Evolutionary conservation across 2,329 filamentous ascomycete species (phyloP), one percentile per base, ranked within the genome.

Genomic region (Aphanoascus verrucosus): DNA sequence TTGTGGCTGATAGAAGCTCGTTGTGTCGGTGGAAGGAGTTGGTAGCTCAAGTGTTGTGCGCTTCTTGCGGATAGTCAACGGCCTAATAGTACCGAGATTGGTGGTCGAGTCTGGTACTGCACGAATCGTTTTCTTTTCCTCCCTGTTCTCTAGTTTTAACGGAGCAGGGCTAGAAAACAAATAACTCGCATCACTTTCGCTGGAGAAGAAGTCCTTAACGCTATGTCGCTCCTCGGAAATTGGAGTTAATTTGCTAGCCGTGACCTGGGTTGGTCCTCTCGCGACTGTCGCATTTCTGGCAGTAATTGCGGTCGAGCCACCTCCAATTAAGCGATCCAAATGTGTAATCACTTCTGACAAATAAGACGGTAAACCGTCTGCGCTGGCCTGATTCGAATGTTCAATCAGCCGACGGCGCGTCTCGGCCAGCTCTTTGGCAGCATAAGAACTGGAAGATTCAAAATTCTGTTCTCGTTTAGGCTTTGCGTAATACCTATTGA

Each of bases 311-410:
- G 60, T 57, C 47, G 57, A 46, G 23, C 63, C 60, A n/a, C 74
- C 73, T 47, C 75, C 67, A 57, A 82, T 79, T 23, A 82, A 67
- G 15, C 74, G 73, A 64, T 83, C 79, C 11, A 83, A 71, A 57
- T 82, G 76, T 7, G 74, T 74, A 44, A 85, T 77, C 20, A 85
- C 76, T 45, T 81, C 77, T 32, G 79, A 74, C 41, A 83, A 72
- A 55, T 81, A 77, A 3, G 71, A 69, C 15, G 57, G 76, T 66
- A 67, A 70, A 64, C 61, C 73, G 59, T 61, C 70, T 60, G 61
- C 73, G 61, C 62, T 73, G 14, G 66, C 74, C 46, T 68, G 65
- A 20, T 68, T 72, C 19, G 73, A 72, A 49, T 76, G 73, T 52
- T 75, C 73, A 34, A 79, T 74, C 31, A 84, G 72, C 57, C 77